phyloP scores from a whole-genome alignment of 768 basidiomycete genomes.

The Suillus subalutaceus region DNA sequence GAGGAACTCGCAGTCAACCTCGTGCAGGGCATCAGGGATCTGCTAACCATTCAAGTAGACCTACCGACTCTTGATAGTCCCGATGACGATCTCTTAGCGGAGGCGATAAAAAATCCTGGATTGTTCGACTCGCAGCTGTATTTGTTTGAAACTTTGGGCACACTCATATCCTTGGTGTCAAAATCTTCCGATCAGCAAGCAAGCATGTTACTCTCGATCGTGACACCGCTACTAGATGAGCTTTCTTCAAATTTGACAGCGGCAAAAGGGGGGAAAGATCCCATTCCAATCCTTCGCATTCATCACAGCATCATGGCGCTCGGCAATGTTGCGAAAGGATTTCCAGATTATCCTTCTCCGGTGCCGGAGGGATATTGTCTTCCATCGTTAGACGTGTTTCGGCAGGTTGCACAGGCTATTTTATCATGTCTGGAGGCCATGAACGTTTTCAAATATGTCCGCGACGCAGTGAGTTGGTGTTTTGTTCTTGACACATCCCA shows the following conservation, averaged over 20 bases:
- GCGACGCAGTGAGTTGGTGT: slow-evolving; percentile 78
- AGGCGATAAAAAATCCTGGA: slow-evolving; percentile 73
- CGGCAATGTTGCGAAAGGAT: slow-evolving; percentile 94
- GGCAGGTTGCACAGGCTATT: slow-evolving; percentile 83
- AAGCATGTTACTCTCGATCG: slow-evolving; percentile 70
- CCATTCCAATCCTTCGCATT: slow-evolving; percentile 80
- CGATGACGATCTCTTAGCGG: slow-evolving; percentile 74
- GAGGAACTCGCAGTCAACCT: slow-evolving; percentile 70
- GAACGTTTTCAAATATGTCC: slow-evolving; percentile 83
- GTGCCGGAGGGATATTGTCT: slow-evolving; percentile 66
- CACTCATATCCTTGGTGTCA: slow-evolving; percentile 75
- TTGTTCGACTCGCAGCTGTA: slow-evolving; percentile 91
- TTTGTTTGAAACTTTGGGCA: slow-evolving; percentile 91
- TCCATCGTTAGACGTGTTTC: slow-evolving; percentile 79
- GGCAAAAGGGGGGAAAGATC: slow-evolving; percentile 61
- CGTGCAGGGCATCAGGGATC: slow-evolving; percentile 73
- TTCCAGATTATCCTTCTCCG: slow-evolving; percentile 84
- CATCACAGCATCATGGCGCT: slow-evolving; percentile 95
- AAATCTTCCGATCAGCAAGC: slow-evolving; percentile 70
- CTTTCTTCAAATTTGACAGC: slow-evolving; percentile 60
- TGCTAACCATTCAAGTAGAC: slow-evolving; percentile 74
- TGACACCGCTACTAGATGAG: slow-evolving; percentile 80
- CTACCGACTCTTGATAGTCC: slow-evolving; percentile 77
- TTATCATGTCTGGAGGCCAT: slow-evolving; percentile 86
- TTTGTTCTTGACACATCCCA: slow-evolving; percentile 6